Conservation (phyloP, 805 yeast genomes). For the Ogataea philodendri region DNA sequence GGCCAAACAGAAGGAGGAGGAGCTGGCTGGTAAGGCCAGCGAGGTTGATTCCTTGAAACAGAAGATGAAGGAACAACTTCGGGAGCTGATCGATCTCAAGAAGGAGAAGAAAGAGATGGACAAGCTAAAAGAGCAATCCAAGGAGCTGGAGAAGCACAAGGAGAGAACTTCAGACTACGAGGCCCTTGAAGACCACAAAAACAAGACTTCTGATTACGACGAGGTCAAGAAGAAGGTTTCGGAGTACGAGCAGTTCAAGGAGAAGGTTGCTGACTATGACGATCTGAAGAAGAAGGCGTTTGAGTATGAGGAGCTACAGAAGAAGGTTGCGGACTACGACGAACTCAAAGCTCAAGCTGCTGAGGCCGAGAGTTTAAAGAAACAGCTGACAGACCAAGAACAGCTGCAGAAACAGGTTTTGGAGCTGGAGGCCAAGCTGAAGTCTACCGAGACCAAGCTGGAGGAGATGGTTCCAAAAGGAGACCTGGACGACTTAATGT, state of each 20-base stretch:
- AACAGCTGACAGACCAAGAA: slow-evolving; percentile 3
- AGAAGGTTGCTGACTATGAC: slow-evolving; percentile 5
- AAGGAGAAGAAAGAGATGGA: slow-evolving; percentile 7
- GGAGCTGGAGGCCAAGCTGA: slow-evolving; percentile 8
- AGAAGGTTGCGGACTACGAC: slow-evolving; percentile 37
- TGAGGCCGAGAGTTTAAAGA: slow-evolving; percentile 13
- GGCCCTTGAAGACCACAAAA: background rate
- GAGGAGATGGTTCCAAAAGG: slow-evolving; percentile 42
- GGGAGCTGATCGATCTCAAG: slow-evolving; percentile 5
- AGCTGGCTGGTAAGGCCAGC: background rate
- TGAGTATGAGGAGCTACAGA: slow-evolving; percentile 15
- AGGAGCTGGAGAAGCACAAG: slow-evolving; percentile 1
- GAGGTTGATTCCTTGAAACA: slow-evolving; percentile 1
- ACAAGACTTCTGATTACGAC: background rate
- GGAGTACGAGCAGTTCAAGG: background rate
- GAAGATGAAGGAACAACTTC: slow-evolving; percentile 3
- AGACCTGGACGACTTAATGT: slow-evolving; percentile 72
- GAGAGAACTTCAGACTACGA: too few species aligned
- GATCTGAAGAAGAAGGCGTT: slow-evolving; percentile 2
- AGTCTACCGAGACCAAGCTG: slow-evolving; percentile 3
- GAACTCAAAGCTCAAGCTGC: slow-evolving; percentile 8
- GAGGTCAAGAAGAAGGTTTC: background rate
- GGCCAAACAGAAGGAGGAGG: slow-evolving; percentile 1
- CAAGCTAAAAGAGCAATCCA: slow-evolving; percentile 6
- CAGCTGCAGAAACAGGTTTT: slow-evolving; percentile 1